Conservation (phyloP, 805 yeast species). For the Groenewaldozyma salmanticensis region DNA sequence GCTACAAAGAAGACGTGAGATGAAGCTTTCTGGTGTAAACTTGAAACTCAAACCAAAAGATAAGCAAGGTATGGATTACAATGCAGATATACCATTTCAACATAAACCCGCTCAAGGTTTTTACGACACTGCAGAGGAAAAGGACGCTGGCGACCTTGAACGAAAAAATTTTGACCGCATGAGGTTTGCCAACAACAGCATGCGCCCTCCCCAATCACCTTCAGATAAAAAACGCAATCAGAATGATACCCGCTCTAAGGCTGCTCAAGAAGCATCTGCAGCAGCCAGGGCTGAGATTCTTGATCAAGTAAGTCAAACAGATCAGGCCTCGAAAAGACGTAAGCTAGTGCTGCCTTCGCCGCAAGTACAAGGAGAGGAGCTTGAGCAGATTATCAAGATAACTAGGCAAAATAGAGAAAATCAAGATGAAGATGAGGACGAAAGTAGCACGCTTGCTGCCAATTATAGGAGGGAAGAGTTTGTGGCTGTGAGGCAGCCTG, state of each 20-base stretch:
- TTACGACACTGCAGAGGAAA: slow-evolving; percentile 61
- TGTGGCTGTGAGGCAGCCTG: not conserved
- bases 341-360: slow-evolving; percentile 31
- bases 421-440: not conserved
- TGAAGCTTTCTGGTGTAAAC: slow-evolving; percentile 21
- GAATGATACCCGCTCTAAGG: slow-evolving; percentile 15
- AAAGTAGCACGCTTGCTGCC: too few species aligned
- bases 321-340: slow-evolving; percentile 30
- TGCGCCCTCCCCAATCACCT: too few species aligned
- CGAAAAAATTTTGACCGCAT: slow-evolving; percentile 33
- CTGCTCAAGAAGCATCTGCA: slow-evolving; percentile 23
- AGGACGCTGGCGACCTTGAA: slow-evolving; percentile 29
- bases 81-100: slow-evolving; percentile 74
- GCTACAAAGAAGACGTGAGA: slow-evolving; percentile 52
- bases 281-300: slow-evolving; percentile 21
- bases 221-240: slow-evolving; percentile 14
- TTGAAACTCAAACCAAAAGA: slow-evolving; percentile 38
- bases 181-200: too few species aligned
- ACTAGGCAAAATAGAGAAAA: slow-evolving; percentile 14
- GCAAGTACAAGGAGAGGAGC: slow-evolving; percentile 23
- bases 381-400: slow-evolving; percentile 23
- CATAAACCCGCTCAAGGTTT: slow-evolving; percentile 56
- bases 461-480: not conserved
- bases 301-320: slow-evolving; percentile 20
- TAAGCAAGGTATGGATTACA: slow-evolving; percentile 65